phyloP scores from a whole-genome alignment of 441 rosid species.

The Bruguiera hainesii region DNA sequence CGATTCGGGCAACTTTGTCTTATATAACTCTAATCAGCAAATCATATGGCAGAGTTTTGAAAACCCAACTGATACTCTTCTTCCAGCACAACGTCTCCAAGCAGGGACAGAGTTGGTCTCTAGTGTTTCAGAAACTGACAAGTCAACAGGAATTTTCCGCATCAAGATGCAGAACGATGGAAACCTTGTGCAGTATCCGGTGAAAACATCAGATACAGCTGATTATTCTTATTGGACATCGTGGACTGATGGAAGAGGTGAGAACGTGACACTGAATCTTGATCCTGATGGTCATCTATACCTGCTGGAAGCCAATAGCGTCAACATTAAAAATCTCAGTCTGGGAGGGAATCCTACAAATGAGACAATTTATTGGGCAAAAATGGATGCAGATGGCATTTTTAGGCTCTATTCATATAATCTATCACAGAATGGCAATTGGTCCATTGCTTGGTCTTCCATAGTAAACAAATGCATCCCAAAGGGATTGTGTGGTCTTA shows the following conservation, averaged over 20 bases:
- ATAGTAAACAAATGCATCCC: slow-evolving; percentile 18
- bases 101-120: too few relatives aligned
- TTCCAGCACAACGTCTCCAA: too few relatives aligned
- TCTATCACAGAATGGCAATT: slow-evolving; percentile 1
- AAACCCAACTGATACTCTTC: too few relatives aligned
- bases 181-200: slow-evolving; percentile 21
- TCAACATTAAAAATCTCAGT: slow-evolving; percentile 7
- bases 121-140: too few relatives aligned
- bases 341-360: background rate
- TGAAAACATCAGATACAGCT: slow-evolving; percentile 1
- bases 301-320: slow-evolving; percentile 22
- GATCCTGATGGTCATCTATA: slow-evolving; percentile 26
- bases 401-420: slow-evolving; percentile 27
- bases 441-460: slow-evolving; percentile 19
- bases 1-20: too few relatives aligned
- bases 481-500: slow-evolving; percentile 28
- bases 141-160: too few relatives aligned
- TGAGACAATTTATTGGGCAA: background rate
- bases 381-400: background rate
- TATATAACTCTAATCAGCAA: background rate
- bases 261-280: slow-evolving; percentile 24
- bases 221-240: slow-evolving; percentile 18
- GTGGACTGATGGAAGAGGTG: slow-evolving; percentile 9
- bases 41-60: slow-evolving; percentile 31
- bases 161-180: too few relatives aligned